These are phyloP conservation scores for Micractinium conductrix DNA, from an alignment of 139 green algal genomes.

Conservation along the genomic window DNA sequence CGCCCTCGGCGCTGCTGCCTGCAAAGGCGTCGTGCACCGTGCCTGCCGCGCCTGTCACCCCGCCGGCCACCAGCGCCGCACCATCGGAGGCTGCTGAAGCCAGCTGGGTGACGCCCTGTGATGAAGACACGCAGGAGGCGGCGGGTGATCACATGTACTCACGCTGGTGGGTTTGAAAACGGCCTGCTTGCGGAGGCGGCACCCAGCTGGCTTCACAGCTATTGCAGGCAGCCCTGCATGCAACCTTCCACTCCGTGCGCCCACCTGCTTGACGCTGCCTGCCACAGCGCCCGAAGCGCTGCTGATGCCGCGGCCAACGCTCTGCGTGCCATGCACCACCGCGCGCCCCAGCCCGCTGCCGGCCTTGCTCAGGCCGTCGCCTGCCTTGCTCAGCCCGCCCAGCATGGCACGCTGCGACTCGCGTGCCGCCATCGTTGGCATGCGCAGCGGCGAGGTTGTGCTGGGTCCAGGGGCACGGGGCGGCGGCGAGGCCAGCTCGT, in stretches of 20 bases:
- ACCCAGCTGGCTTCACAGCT: too few relatives aligned
- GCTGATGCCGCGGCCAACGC: conserved; percentile 12
- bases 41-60: conserved; percentile 4
- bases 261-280: conserved; percentile 12
- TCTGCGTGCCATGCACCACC: neutral
- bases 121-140: too few relatives aligned
- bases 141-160: too few relatives aligned
- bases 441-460: too few relatives aligned
- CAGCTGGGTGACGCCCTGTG: conserved; percentile 20
- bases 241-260: neutral
- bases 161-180: too few relatives aligned
- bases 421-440: neutral
- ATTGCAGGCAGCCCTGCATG: too few relatives aligned
- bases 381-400: conserved; percentile 19
- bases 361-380: too few relatives aligned
- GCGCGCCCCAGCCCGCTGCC: too few relatives aligned
- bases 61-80: neutral
- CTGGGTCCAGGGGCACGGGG: too few relatives aligned
- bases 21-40: too few relatives aligned
- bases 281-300: conserved; percentile 1
- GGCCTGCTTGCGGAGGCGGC: too few relatives aligned
- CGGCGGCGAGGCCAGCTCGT: conserved; percentile 10
- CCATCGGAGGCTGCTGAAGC: neutral
- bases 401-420: neutral
- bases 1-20: too few relatives aligned